phyloP scores from a whole-genome alignment of 768 basidiomycete species.

The Pleurotus ostreatus region DNA sequence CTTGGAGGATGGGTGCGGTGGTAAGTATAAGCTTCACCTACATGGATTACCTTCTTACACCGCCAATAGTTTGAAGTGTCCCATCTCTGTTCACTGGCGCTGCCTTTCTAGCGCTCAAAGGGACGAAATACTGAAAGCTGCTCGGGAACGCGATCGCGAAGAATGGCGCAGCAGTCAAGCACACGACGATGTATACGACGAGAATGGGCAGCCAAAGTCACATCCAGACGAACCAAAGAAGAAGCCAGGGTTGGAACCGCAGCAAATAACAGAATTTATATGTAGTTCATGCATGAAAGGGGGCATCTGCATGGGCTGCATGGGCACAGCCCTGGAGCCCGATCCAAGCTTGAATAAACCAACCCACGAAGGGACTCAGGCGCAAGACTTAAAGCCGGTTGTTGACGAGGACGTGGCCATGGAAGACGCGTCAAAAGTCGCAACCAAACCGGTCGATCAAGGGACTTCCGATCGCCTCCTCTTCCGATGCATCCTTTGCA shows the following conservation, averaged over 20 bases:
- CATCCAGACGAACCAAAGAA: conserved; percentile 33
- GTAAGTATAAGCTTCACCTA: conserved; percentile 32
- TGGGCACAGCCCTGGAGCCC: conserved; percentile 48
- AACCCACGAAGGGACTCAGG: conserved; percentile 8
- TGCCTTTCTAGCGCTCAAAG: conserved; percentile 65
- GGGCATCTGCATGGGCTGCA: conserved; percentile 75
- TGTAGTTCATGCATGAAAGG: conserved; percentile 76
- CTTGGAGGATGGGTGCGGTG: conserved; percentile 86
- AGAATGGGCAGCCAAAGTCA: conserved; percentile 15
- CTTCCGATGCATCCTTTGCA: conserved; percentile 83
- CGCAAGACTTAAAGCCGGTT: background rate
- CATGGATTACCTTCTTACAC: conserved; percentile 10
- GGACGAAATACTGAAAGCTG: conserved; percentile 70
- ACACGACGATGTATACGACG: conserved; percentile 18
- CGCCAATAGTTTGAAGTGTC: conserved; percentile 62
- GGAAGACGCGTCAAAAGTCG: conserved; percentile 21
- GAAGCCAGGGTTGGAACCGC: conserved; percentile 38
- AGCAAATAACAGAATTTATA: conserved; percentile 75
- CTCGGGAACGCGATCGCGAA: conserved; percentile 44
- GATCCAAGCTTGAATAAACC: conserved; percentile 25
- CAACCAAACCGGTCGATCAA: conserved; percentile 25
- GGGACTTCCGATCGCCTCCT: conserved; percentile 32
- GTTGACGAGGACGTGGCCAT: conserved; percentile 28
- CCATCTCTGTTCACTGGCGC: conserved; percentile 72
- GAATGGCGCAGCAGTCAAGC: conserved; percentile 29